Evolutionary conservation across 225 moss, liverwort and hornwort genomes (phyloP).

Genomic region (Thuidium tamariscinum): DNA sequence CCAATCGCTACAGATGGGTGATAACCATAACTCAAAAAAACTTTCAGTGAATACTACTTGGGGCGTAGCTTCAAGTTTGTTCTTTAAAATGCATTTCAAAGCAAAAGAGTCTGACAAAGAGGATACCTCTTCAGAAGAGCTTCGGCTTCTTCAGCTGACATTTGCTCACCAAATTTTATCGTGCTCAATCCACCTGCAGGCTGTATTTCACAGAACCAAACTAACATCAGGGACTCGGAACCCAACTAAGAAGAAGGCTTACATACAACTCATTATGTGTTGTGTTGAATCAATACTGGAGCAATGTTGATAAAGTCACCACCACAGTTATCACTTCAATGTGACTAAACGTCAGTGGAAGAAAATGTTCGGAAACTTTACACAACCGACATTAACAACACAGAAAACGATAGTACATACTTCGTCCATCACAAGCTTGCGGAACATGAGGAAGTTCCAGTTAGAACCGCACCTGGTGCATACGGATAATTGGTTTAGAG

Average conservation of each 20-base stretch:
- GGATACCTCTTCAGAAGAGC: conserved; percentile 73
- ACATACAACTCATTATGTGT: neutral
- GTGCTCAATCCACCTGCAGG: conserved; percentile 97
- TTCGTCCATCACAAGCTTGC: neutral
- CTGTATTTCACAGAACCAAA: conserved; percentile 22
- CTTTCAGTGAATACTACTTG: neutral
- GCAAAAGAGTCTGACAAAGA: neutral
- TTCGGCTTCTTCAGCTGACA: conserved; percentile 89
- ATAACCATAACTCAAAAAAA: neutral
- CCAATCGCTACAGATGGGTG: neutral
- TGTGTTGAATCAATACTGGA: neutral
- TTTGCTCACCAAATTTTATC: conserved; percentile 82
- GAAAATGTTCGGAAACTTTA: neutral
- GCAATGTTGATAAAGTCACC: neutral
- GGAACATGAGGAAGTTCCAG: neutral
- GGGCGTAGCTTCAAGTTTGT: neutral
- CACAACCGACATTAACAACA: neutral
- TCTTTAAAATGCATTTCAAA: neutral
- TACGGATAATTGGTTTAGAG: conserved; percentile 49
- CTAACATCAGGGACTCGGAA: neutral
- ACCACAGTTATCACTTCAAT: neutral
- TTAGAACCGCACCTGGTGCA: conserved; percentile 70
- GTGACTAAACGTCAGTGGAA: neutral
- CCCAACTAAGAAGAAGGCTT: neutral
- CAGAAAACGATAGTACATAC: neutral